These are phyloP conservation scores for Holtermanniella nyarrowii DNA, from an alignment of 768 basidiomycete species.

Conservation along the genomic window DNA sequence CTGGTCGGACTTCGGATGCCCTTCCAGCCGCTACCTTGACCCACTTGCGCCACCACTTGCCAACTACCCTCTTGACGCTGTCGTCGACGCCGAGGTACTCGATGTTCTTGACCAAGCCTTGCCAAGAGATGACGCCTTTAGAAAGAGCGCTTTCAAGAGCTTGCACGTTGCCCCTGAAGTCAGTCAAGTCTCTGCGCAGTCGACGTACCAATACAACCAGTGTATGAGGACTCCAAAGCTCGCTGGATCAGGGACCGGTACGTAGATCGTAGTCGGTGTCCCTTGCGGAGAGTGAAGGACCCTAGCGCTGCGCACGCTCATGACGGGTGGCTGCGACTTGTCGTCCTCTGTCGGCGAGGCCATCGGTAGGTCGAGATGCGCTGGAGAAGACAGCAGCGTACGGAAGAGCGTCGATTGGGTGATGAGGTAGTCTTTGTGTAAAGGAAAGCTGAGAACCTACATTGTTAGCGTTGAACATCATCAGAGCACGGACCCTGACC, in stretches of 20 bases:
- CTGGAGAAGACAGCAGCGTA: conserved; percentile 57
- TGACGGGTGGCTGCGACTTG: conserved; percentile 1
- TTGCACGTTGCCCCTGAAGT: conserved; percentile 61
- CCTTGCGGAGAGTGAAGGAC: conserved; percentile 18
- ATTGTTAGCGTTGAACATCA: not conserved
- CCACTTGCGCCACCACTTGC: conserved; percentile 64
- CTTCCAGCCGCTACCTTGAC: conserved; percentile 29
- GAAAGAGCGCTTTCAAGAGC: conserved; percentile 61
- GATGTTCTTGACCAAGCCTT: conserved; percentile 76
- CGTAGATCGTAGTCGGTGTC: conserved; percentile 19
- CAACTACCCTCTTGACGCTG: conserved; percentile 67
- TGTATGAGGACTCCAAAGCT: conserved; percentile 33
- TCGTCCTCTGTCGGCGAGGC: not conserved
- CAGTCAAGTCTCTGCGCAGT: conserved; percentile 37
- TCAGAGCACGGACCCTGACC: not conserved
- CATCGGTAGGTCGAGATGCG: conserved; percentile 43
- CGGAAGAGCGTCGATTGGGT: conserved; percentile 53
- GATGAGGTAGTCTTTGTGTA: conserved; percentile 73
- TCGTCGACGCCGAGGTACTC: conserved; percentile 71
- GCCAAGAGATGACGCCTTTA: conserved; percentile 61
- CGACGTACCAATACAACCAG: conserved; percentile 38
- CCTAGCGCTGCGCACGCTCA: conserved; percentile 11
- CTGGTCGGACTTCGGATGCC: not conserved
- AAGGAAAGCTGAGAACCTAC: conserved; percentile 30
- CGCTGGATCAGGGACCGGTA: conserved; percentile 36